Percentiles rank a stretch among this genome's conserved stretches.
phyloP scores from a whole-genome alignment of 495 filamentous ascomycete species.

The Hyaloscypha finlandica region DNA sequence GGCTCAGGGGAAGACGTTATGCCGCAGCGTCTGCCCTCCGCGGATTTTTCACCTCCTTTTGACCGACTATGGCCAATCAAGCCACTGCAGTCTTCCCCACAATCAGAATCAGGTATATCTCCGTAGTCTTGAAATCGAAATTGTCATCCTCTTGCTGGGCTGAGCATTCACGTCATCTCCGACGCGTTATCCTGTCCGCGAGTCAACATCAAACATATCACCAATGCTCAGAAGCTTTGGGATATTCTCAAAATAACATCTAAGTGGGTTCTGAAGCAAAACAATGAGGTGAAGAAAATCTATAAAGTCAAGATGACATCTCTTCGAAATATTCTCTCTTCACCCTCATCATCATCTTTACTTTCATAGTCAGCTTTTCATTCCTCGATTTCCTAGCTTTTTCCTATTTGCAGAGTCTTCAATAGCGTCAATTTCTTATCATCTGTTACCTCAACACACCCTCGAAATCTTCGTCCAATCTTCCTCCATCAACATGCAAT shows the following conservation, averaged over 20 bases:
- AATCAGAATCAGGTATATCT: neutral
- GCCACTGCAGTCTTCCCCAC: neutral
- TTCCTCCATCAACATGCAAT: constrained; percentile 16
- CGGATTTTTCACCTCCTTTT: neutral
- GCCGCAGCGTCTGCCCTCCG: neutral
- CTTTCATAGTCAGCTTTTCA: constrained; percentile 15
- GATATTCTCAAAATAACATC: constrained; percentile 10
- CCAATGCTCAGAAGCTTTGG: neutral
- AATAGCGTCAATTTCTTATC: constrained; percentile 2
- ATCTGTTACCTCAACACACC: neutral
- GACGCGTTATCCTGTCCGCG: constrained; percentile 2
- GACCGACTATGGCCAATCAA: neutral
- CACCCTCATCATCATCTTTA: constrained; percentile 21
- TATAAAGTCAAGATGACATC: constrained; percentile 14
- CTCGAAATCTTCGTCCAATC: neutral
- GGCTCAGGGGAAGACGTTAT: neutral
- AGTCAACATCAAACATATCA: neutral
- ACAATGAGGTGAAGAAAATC: neutral
- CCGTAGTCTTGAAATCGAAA: neutral
- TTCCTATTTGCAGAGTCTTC: neutral
- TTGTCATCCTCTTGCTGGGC: constrained; percentile 1
- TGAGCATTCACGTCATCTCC: constrained; percentile 10
- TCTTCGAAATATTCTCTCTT: constrained; percentile 11
- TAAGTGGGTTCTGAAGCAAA: neutral
- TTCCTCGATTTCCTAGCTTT: neutral